Conservation (phyloP, 805 yeast genomes). For the Candida silvatica region DNA sequence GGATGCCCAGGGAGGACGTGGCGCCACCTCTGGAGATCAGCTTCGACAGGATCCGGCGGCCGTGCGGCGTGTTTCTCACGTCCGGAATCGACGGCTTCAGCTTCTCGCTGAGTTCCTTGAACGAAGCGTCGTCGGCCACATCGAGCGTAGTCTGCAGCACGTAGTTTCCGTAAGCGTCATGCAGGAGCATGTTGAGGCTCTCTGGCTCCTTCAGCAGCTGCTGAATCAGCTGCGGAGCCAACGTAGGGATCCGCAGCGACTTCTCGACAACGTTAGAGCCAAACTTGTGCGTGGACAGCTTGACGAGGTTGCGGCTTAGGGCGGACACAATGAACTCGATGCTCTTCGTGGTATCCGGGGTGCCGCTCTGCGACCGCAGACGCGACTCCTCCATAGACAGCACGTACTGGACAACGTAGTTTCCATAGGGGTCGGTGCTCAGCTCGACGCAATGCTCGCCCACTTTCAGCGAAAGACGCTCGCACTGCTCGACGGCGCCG, state of each 20-base stretch:
- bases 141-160: conserved; percentile 52
- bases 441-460: conserved; percentile 61
- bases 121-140: conserved; percentile 43
- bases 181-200: conserved; percentile 34
- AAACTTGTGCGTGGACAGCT: conserved; percentile 49
- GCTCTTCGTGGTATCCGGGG: conserved; percentile 23
- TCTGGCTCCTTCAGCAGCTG: conserved; percentile 29
- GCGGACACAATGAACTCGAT: conserved; percentile 21
- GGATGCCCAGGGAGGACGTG: conserved; percentile 3
- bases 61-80: conserved; percentile 88
- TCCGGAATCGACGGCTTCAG: conserved; percentile 71
- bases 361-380: conserved; percentile 20
- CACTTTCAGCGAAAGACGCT: conserved; percentile 55
- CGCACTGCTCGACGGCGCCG: conserved; percentile 65
- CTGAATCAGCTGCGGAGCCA: conserved; percentile 36
- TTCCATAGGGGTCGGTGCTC: conserved; percentile 91
- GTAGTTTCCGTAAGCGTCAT: conserved; percentile 53
- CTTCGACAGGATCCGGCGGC: conserved; percentile 82
- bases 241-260: conserved; percentile 37
- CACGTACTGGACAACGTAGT: conserved; percentile 93
- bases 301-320: conserved; percentile 22
- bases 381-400: conserved; percentile 33
- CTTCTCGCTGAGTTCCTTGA: conserved; percentile 43
- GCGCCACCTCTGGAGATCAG: conserved; percentile 25
- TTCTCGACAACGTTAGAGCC: conserved; percentile 56